A percentile compares a stretch with the other conserved stretches of the same genome.
Conservation (phyloP, 306 rosid species). For the Fragaria iinumae region DNA sequence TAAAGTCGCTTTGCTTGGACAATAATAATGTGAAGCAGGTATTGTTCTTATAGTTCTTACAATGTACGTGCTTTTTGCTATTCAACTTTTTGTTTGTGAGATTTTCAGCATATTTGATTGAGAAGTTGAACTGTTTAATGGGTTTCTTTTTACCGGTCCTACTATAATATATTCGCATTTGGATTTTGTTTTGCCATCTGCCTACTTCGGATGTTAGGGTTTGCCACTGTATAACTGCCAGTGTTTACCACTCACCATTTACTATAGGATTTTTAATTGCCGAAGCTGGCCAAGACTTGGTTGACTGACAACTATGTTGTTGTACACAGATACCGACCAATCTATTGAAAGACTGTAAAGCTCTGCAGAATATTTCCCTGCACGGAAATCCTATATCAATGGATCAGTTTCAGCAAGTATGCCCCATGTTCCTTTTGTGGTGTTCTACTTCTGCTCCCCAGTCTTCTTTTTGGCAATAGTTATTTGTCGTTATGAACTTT, state of each 20-base stretch:
- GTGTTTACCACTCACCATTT: neutral
- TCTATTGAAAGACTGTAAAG: constrained; percentile 84
- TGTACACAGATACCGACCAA: constrained; percentile 68
- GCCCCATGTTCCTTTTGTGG: constrained; percentile 12
- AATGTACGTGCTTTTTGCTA: neutral
- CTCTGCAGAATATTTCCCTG: constrained; percentile 82
- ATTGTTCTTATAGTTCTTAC: neutral
- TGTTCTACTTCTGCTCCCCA: neutral
- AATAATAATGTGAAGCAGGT: constrained; percentile 88
- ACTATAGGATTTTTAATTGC: neutral
- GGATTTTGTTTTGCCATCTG: neutral
- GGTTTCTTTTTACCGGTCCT: neutral
- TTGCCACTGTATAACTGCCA: neutral
- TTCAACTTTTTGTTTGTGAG: too few species aligned
- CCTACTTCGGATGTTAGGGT: neutral
- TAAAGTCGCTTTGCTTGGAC: constrained; percentile 80
- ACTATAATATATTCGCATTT: neutral
- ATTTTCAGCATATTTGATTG: too few species aligned
- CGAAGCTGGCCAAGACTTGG: neutral
- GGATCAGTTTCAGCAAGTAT: constrained; percentile 93
- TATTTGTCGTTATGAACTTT: constrained; percentile 22
- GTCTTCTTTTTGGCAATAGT: neutral
- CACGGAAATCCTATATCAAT: constrained; percentile 88
- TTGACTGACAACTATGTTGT: constrained; percentile 17
- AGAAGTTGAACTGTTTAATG: too few species aligned